A percentile compares a stretch with the other conserved stretches of the same genome.
Conservation (phyloP, 805 yeast species). For the Metschnikowia amazonensis region DNA sequence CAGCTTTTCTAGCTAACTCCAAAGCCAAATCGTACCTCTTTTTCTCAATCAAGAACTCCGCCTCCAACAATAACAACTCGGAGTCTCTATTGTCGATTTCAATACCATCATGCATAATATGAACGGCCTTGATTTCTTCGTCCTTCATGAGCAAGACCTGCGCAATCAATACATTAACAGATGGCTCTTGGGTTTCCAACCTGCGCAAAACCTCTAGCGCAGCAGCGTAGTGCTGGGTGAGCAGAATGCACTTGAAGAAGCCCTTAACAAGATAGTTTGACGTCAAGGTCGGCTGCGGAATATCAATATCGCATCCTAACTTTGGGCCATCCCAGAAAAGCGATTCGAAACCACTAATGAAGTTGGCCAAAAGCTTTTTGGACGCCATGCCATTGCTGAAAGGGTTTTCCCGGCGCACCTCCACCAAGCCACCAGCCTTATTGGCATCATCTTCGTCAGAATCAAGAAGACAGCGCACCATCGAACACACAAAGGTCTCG, state of each 20-base stretch:
- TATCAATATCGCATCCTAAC: constrained; percentile 61
- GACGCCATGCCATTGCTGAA: constrained; percentile 49
- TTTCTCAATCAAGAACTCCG: constrained; percentile 53
- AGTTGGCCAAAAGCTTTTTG: constrained; percentile 37
- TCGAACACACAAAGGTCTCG: constrained; percentile 61
- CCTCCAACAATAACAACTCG: constrained; percentile 51
- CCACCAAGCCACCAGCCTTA: constrained; percentile 61
- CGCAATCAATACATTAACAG: constrained; percentile 57
- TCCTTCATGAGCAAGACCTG: constrained; percentile 49
- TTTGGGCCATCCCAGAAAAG: constrained; percentile 64
- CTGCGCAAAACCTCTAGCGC: constrained; percentile 58
- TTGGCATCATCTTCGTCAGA: constrained; percentile 64
- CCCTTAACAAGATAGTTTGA: constrained; percentile 75
- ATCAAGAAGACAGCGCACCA: constrained; percentile 69
- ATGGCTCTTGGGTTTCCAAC: constrained; percentile 48
- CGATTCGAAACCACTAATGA: constrained; percentile 61
- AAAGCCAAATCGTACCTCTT: constrained; percentile 54
- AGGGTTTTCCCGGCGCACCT: constrained; percentile 80
- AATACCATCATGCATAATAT: constrained; percentile 49
- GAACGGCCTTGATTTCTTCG: constrained; percentile 58
- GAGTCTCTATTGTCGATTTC: constrained; percentile 50
- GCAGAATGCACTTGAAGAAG: constrained; percentile 56
- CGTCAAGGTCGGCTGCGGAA: constrained; percentile 62
- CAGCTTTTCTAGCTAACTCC: constrained; percentile 58
- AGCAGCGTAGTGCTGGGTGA: constrained; percentile 60